Percentiles rank a stretch among this genome's conserved stretches.
phyloP scores from a whole-genome alignment of 2,329 filamentous ascomycete species.

The Aspergillus thermomutatus region DNA sequence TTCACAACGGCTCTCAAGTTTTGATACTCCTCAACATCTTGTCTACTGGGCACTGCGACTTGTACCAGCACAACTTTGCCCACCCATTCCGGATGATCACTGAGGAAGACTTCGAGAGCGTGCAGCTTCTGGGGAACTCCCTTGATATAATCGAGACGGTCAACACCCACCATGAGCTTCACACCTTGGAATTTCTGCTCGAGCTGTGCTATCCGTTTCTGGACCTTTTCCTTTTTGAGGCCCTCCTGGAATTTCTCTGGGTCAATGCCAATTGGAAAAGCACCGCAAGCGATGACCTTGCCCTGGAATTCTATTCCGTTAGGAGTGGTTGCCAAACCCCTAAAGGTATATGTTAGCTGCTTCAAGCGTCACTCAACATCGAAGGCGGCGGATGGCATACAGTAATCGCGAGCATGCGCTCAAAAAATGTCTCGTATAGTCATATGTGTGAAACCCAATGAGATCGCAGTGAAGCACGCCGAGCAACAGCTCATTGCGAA shows the following conservation, averaged over 20 bases:
- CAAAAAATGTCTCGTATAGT: constrained; percentile 90
- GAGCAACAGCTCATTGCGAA: constrained; percentile 77
- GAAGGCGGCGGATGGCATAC: constrained; percentile 43
- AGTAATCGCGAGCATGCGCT: constrained; percentile 94
- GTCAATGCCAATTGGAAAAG: constrained; percentile 97
- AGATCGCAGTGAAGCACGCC: constrained; percentile 87
- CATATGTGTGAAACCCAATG: constrained; percentile 94
- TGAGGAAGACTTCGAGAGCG: constrained; percentile 92
- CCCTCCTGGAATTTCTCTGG: constrained; percentile 94
- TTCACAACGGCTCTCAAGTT: constrained; percentile 94
- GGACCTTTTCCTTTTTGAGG: constrained; percentile 77
- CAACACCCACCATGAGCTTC: constrained; percentile 94
- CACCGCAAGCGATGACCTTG: constrained; percentile 84
- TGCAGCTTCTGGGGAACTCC: constrained; percentile 97
- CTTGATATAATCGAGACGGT: constrained; percentile 98
- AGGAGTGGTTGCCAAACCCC: constrained; percentile 66
- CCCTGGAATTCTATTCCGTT: constrained; percentile 90
- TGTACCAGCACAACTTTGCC: constrained; percentile 95
- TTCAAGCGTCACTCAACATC: constrained; percentile 1
- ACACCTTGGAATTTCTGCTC: constrained; percentile 91
- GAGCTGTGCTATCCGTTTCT: constrained; percentile 79
- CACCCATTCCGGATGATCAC: constrained; percentile 96
- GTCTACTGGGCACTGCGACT: constrained; percentile 88
- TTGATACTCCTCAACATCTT: constrained; percentile 97
- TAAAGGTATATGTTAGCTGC: constrained; percentile 20